These are phyloP conservation scores for Cercospora sojina DNA, from an alignment of 2,329 filamentous ascomycete genomes.

Conservation along the genomic window DNA sequence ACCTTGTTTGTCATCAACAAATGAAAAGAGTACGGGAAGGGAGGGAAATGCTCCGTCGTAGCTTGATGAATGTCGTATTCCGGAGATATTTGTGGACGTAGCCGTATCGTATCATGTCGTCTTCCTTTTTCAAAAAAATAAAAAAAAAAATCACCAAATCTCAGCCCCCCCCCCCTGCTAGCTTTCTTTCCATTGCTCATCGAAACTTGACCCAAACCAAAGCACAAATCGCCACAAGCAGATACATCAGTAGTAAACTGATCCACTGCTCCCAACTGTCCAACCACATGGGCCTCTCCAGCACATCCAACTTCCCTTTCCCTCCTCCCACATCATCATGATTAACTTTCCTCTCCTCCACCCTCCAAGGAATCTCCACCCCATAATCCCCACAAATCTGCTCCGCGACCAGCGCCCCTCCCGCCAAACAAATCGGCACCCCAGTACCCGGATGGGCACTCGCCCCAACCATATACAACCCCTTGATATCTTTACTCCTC, in stretches of 20 bases:
- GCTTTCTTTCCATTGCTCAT: background rate
- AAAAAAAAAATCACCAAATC: too few relatives aligned
- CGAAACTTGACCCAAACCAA: background rate
- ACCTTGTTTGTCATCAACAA: too few relatives aligned
- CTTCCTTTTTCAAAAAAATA: too few relatives aligned
- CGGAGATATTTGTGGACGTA: too few relatives aligned
- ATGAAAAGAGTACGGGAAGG: too few relatives aligned
- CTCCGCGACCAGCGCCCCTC: conserved; percentile 61
- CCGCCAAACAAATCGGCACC: conserved; percentile 70
- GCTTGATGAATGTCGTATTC: too few relatives aligned
- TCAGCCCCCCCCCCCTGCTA: too few relatives aligned
- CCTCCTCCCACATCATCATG: conserved; percentile 7
- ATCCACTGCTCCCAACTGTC: conserved; percentile 30
- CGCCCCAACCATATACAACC: conserved; percentile 70
- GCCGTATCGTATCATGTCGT: too few relatives aligned
- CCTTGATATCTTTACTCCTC: conserved; percentile 43
- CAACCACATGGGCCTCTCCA: conserved; percentile 32
- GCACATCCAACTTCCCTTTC: conserved; percentile 32
- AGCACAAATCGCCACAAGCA: conserved; percentile 2
- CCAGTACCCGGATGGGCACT: conserved; percentile 75
- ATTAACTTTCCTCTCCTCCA: conserved; percentile 14
- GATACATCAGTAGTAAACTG: conserved; percentile 23
- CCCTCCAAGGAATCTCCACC: conserved; percentile 45
- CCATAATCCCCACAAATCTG: conserved; percentile 49
- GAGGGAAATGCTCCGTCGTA: too few relatives aligned